Conservation (phyloP, 495 filamentous ascomycete genomes). For the Tetracladium setigerum region DNA sequence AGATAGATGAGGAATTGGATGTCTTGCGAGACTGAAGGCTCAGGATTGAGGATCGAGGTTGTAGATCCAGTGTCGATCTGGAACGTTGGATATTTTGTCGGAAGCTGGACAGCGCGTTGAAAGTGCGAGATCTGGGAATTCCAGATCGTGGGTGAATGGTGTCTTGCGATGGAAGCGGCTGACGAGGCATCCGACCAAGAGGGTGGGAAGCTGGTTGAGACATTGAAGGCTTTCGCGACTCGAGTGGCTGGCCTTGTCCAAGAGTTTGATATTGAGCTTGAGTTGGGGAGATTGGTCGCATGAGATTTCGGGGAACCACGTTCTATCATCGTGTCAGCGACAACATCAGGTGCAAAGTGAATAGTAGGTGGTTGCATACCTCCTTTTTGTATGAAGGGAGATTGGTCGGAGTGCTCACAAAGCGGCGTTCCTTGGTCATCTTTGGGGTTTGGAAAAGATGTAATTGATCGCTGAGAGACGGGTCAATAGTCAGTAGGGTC, state of each 20-base stretch:
- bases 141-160: too few relatives aligned
- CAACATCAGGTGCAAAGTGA: constrained; percentile 9
- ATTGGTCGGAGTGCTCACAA: constrained; percentile 27
- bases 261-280: constrained; percentile 26
- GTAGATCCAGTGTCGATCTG: too few relatives aligned
- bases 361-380: constrained; percentile 34
- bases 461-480: too few relatives aligned
- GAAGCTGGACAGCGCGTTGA: too few relatives aligned
- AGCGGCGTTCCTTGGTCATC: constrained; percentile 5
- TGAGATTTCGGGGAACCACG: constrained; percentile 18
- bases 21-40: constrained; percentile 6
- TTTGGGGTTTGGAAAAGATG: constrained; percentile 8
- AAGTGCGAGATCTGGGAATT: too few relatives aligned
- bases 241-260: constrained; percentile 17
- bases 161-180: too few relatives aligned
- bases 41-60: too few relatives aligned
- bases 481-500: too few relatives aligned
- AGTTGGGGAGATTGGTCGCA: constrained; percentile 28
- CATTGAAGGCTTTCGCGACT: background rate
- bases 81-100: too few relatives aligned
- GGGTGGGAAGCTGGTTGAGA: too few relatives aligned
- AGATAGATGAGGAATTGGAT: constrained; percentile 9
- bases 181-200: too few relatives aligned
- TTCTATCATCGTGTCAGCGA: constrained; percentile 2
- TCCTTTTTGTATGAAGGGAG: constrained; percentile 29